Percentiles rank a stretch among this genome's conserved stretches.
These are phyloP conservation scores for Termitomyces sp. DNA, from an alignment of 768 basidiomycete genomes.

Conservation along the genomic window DNA sequence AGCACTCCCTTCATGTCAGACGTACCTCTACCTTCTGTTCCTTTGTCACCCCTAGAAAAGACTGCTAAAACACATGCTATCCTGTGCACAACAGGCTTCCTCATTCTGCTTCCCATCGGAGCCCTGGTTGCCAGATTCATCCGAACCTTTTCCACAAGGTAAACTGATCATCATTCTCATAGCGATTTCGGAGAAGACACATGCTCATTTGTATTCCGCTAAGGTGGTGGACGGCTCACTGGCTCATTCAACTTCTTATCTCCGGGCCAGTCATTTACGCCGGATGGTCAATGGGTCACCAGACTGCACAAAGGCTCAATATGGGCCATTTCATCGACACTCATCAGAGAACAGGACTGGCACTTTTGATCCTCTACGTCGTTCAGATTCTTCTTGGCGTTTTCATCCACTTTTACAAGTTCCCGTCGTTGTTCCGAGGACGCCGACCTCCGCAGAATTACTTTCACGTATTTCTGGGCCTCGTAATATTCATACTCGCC, in stretches of 20 bases:
- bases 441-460: conserved; percentile 51
- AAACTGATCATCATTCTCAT: conserved; percentile 14
- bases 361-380: conserved; percentile 52
- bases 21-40: conserved; percentile 1
- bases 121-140: conserved; percentile 50
- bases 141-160: conserved; percentile 47
- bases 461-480: conserved; percentile 50
- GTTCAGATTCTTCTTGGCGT: conserved; percentile 45
- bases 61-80: conserved; percentile 46
- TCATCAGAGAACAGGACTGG: conserved; percentile 50
- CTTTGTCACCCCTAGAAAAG: conserved; percentile 27
- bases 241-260: conserved; percentile 45
- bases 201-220: conserved; percentile 1
- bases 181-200: background rate
- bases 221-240: conserved; percentile 52
- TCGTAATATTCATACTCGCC: conserved; percentile 51
- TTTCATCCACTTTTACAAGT: conserved; percentile 53
- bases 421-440: conserved; percentile 30
- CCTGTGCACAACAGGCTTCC: conserved; percentile 42
- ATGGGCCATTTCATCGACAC: conserved; percentile 35
- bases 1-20: conserved; percentile 4
- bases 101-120: conserved; percentile 58
- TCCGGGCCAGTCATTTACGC: conserved; percentile 52
- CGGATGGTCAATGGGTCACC: conserved; percentile 43
- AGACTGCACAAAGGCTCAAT: conserved; percentile 26